Evolutionary conservation across 495 filamentous ascomycete species (phyloP), one percentile per base, ranked within the genome.

Genomic region (Penicillium riverlandense): DNA sequence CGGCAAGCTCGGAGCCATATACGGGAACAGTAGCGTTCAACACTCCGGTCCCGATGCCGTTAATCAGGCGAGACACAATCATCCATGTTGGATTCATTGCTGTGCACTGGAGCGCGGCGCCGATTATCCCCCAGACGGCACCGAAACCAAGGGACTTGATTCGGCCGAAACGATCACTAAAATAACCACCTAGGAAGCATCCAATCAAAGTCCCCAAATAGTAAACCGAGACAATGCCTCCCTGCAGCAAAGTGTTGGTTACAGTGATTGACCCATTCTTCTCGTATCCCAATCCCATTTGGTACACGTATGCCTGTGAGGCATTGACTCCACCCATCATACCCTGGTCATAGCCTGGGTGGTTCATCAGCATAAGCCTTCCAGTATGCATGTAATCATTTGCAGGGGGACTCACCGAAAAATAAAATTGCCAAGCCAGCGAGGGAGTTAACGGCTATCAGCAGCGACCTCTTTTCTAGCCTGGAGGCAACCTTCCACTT

Each of bases 221-320:
- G 53, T 80, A 82, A 14, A 81, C 70, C 0, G 75, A 51, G n/a
- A 80, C 70, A 33, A 82, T 82, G 15, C 78, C 77, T 14, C 78
- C 78, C 45, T 82, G 72, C 8, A 80, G 63, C 10, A 80, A 51
- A 14, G 58, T 67, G 50, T 79, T 66, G 14, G 67, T 71, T 12
- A 77, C 59, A 11, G 32, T 35, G 12, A 37, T 15, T 35, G 12
- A 16, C 7, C 12, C 27, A 16, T 36, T 40, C 16, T 34, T 22
- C 14, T 14, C 14, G 29, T 40, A 37, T 16, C 37, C 29, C 3
- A 47, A 11, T 11, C 36, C 44, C 37, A 47, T 47, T 11, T n/a
- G 44, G 32, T 34, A 7, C 32, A 34, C 32, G n/a, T 34, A 34
- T 7, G 32, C 32, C 32, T 9, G 32, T 2, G 32, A 34, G 32